These are phyloP conservation scores for Metschnikowia dekortorum DNA, from an alignment of 805 yeast genomes.

Conservation along the genomic window DNA sequence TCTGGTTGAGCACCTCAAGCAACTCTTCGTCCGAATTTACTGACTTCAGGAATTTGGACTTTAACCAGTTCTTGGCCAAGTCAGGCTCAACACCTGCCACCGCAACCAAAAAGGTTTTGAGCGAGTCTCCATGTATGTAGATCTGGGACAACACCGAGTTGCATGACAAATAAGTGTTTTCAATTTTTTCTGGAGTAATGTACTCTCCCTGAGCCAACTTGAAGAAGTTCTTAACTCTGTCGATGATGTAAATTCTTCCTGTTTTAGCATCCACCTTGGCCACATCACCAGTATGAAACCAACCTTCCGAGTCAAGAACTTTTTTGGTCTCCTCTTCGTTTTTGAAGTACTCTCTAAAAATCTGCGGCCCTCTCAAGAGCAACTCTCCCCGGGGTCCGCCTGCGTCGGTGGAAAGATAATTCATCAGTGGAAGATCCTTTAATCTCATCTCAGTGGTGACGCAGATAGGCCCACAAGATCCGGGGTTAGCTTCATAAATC, in stretches of 20 bases:
- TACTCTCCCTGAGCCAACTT: constrained; percentile 20
- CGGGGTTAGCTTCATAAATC: constrained; percentile 20
- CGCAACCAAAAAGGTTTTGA: constrained; percentile 53
- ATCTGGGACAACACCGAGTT: constrained; percentile 49
- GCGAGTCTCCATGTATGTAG: constrained; percentile 62
- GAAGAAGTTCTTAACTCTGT: constrained; percentile 18
- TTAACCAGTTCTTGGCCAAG: constrained; percentile 11
- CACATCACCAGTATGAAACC: constrained; percentile 37
- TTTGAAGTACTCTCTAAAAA: constrained; percentile 23
- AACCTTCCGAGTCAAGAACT: constrained; percentile 19
- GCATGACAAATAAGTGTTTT: constrained; percentile 28
- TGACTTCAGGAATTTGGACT: constrained; percentile 2
- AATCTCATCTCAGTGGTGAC: constrained; percentile 19
- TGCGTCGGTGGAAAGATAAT: constrained; percentile 18
- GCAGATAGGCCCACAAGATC: constrained; percentile 22
- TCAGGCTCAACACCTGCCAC: constrained; percentile 57
- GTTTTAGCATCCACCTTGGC: constrained; percentile 43
- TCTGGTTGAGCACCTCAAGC: constrained; percentile 23
- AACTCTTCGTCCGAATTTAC: constrained; percentile 18
- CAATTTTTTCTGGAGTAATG: constrained; percentile 18
- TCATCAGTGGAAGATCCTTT: constrained; percentile 23
- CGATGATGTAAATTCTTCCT: constrained; percentile 27
- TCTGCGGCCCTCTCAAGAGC: constrained; percentile 24
- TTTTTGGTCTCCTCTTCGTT: constrained; percentile 23
- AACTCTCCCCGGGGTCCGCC: constrained; percentile 28